Percentiles rank a stretch among this genome's conserved stretches.
Evolutionary conservation across 192 early-diverging fungal genomes (phyloP).

Genomic region (Geranomyces variabilis): DNA sequence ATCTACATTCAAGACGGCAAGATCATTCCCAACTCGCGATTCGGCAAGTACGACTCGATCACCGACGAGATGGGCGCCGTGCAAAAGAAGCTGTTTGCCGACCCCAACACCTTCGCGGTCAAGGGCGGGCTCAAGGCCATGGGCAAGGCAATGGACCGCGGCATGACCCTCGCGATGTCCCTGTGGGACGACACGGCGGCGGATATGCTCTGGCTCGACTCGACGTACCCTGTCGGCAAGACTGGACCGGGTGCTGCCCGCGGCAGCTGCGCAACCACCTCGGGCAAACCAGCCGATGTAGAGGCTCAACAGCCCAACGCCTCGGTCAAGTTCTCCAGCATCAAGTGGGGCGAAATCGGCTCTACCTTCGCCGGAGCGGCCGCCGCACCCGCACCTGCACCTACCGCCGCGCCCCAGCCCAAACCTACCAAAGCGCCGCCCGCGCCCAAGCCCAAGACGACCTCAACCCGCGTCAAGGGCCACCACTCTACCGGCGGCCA

Average conservation of each 20-base stretch:
- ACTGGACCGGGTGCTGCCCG: constrained; percentile 32
- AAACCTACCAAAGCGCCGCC: background rate
- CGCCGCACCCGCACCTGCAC: background rate
- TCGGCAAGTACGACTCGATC: constrained; percentile 27
- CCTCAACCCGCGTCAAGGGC: too few species aligned
- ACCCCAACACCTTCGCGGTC: constrained; percentile 35
- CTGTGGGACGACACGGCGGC: constrained; percentile 41
- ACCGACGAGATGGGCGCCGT: constrained; percentile 35
- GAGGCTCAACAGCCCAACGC: constrained; percentile 16
- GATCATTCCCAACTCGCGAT: constrained; percentile 22
- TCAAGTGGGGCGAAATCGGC: constrained; percentile 39
- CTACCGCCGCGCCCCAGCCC: background rate
- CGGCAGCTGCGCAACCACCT: constrained; percentile 32
- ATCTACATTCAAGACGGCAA: constrained; percentile 42
- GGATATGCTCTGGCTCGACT: constrained; percentile 50
- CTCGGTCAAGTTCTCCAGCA: constrained; percentile 39
- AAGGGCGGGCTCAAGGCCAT: constrained; percentile 40
- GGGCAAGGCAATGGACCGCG: constrained; percentile 34
- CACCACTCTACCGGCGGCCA: too few species aligned
- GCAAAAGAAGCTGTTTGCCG: constrained; percentile 36
- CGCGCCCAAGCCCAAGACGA: too few species aligned
- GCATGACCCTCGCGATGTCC: constrained; percentile 41
- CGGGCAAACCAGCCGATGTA: constrained; percentile 18
- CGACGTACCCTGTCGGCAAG: constrained; percentile 27
- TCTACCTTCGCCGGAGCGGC: constrained; percentile 24